Conservation (phyloP, 257 asterid species). For the Solanum bulbocastanum region DNA sequence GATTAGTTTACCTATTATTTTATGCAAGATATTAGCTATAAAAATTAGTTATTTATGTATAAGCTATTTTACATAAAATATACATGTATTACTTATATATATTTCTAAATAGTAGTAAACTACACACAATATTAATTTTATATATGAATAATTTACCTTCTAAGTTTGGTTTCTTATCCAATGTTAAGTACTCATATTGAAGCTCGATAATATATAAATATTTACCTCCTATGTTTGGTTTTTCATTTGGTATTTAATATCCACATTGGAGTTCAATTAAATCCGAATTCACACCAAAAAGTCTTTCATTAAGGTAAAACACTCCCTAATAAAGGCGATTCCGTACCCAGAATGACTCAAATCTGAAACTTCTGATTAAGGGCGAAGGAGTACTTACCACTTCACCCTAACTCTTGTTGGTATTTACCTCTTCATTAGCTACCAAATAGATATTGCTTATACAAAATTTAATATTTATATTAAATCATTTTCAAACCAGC, state of each 20-base stretch:
- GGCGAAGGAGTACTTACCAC: too few relatives aligned
- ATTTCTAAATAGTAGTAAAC: neutral
- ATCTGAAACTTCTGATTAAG: too few relatives aligned
- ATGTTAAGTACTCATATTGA: too few relatives aligned
- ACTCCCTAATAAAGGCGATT: neutral
- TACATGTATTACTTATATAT: neutral
- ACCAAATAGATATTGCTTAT: neutral
- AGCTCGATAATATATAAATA: too few relatives aligned
- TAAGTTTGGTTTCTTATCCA: too few relatives aligned
- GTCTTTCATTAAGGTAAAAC: rapidly evolving
- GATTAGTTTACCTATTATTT: neutral
- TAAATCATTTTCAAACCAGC: neutral
- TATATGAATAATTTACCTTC: neutral
- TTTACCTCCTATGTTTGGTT: neutral
- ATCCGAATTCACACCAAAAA: rapidly evolving
- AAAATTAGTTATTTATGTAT: neutral
- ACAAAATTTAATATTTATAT: too few relatives aligned
- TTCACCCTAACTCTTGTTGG: neutral
- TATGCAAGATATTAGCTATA: neutral
- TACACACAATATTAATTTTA: neutral
- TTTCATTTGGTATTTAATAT: too few relatives aligned
- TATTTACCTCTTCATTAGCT: neutral
- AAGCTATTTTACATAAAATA: too few relatives aligned
- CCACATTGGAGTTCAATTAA: neutral
- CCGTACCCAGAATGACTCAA: rapidly evolving